phyloP scores from a whole-genome alignment of 805 yeast genomes.

The Priceomyces castillae region DNA sequence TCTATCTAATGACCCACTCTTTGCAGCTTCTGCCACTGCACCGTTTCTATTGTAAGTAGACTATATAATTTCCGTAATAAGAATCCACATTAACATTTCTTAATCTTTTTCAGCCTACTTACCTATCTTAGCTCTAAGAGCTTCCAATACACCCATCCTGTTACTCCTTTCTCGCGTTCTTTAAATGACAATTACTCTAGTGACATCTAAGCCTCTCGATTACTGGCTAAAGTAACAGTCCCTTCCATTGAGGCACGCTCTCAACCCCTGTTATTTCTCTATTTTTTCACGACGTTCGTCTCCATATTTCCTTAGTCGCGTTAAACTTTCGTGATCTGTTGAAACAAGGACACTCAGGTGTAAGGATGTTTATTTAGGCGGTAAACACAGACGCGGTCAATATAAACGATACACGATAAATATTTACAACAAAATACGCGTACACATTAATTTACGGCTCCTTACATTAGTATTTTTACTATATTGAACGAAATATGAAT shows the following conservation, averaged over 20 bases:
- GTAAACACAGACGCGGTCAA: neutral
- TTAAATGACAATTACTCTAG: neutral
- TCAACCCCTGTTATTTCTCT: neutral
- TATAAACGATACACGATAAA: neutral
- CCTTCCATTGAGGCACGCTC: neutral
- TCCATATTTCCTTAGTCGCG: neutral
- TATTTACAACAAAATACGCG: conserved; percentile 1
- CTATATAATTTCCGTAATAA: neutral
- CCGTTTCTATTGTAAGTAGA: neutral
- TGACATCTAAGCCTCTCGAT: neutral
- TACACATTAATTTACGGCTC: neutral
- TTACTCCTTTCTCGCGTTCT: no score
- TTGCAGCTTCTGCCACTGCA: neutral
- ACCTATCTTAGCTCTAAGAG: no score
- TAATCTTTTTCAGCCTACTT: no score
- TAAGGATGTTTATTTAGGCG: neutral
- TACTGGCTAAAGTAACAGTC: no score
- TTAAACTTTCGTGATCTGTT: neutral
- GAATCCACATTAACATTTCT: neutral
- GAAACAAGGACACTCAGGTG: neutral
- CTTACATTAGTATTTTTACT: conserved; percentile 2
- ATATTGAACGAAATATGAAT: neutral
- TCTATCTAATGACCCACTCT: no score
- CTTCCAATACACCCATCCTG: no score
- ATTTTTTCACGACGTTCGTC: neutral